A percentile compares a stretch with the other conserved stretches of the same genome.
These are phyloP conservation scores for Begonia peltatifolia DNA, from an alignment of 306 rosid genomes.

Conservation along the genomic window DNA sequence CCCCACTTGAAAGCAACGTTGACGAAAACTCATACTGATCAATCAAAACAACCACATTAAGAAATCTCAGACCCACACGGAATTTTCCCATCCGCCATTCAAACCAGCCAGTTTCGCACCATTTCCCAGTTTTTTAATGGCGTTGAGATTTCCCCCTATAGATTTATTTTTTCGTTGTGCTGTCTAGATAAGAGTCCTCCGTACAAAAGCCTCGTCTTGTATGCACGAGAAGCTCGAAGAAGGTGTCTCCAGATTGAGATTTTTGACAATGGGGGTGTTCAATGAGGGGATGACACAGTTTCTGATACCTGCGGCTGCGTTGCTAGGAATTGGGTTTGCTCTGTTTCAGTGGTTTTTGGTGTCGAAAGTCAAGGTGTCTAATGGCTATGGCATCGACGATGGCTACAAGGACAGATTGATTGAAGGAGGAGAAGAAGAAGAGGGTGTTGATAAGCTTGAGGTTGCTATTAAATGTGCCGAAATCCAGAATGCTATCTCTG, in stretches of 20 bases:
- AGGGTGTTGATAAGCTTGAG: constrained; percentile 28
- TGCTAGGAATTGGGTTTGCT: constrained; percentile 45
- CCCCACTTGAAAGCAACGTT: no score
- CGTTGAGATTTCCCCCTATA: no score
- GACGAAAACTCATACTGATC: background rate
- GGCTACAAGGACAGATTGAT: constrained; percentile 26
- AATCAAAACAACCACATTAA: background rate
- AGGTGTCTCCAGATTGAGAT: background rate
- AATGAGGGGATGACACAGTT: constrained; percentile 38
- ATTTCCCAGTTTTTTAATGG: no score
- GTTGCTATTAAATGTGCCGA: constrained; percentile 47
- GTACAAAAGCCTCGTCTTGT: constrained; percentile 8
- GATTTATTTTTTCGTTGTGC: background rate
- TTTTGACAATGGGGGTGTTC: constrained; percentile 35
- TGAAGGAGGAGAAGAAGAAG: constrained; percentile 26
- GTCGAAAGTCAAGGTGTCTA: constrained; percentile 36
- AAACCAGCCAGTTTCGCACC: background rate
- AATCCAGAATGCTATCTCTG: constrained; percentile 51
- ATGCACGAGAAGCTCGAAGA: constrained; percentile 2
- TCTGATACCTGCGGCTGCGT: constrained; percentile 44
- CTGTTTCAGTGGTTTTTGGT: constrained; percentile 57
- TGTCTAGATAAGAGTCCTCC: background rate
- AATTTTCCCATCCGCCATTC: background rate
- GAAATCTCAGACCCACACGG: background rate
- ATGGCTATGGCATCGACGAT: constrained; percentile 4